Base-by-base conservation (phyloP, 768 basidiomycete species). In the Rhodosporidiobolus odoratus region DNA sequence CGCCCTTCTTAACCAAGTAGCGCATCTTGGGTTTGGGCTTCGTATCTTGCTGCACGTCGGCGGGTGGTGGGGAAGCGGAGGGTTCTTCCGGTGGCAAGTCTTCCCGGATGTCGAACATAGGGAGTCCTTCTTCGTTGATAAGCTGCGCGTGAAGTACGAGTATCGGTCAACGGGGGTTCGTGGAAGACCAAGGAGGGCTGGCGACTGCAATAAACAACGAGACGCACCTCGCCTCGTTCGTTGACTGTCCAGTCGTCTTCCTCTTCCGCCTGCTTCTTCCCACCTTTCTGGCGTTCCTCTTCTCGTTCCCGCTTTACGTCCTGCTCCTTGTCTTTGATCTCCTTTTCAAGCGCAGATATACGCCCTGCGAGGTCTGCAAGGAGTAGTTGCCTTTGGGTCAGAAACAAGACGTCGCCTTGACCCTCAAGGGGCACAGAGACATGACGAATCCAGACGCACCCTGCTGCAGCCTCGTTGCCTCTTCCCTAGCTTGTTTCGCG, bases 171-270 rank as follows among this genome's bases (percentile, higher is more conserved):
- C 19, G 34, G 30, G 16, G 2, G 2, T 6, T 30, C 17, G 7
- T 8, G n/a, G 8, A 17, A 3, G 0, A 25, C 1, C 0, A 34
- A 25, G 38, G 17, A 21, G 27, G 25, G 10, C 2, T 25, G 23
- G 32, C 34, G 27, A 37, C 37, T 25, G 43, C 41, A 21, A 5
- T 10, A 13, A 21, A 35, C 21, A 30, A 62, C n/a, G 57, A 1
- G 43, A 53, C 62, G n/a, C 32, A 74, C 73, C 66, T 74, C 73
- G 32, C 73, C 73, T 15, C 50, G 34, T 19, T 71, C 69, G 50
- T 74, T 74, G 30, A 71, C 50, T 4, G 48, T 65, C 73, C 73
- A 74, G 27, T 69, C 72, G n/a, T 74, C 63, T 27, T 74, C 69
- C 37, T 21, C 52, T 17, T 43, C 40, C 37, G 17, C 17, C 50